These are phyloP conservation scores for Skeletonema potamos DNA, from an alignment of 108 stramenopile genomes.

Conservation along the genomic window DNA sequence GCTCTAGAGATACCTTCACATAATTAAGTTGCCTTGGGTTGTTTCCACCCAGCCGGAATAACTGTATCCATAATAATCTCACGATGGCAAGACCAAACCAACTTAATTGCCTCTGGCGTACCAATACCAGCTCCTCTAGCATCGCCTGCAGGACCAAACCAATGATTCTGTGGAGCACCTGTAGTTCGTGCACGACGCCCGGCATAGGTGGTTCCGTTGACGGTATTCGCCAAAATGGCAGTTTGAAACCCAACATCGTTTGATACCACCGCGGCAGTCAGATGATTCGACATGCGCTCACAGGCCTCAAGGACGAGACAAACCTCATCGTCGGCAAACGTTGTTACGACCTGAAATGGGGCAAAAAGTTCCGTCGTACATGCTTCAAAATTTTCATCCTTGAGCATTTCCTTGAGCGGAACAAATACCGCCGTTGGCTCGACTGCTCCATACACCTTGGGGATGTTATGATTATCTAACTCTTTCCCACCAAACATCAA, in stretches of 20 bases:
- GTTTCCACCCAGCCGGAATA: slow-evolving; percentile 69
- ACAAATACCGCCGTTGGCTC: slow-evolving; percentile 97
- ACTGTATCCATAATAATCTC: slow-evolving; percentile 93
- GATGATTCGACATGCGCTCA: slow-evolving; percentile 94
- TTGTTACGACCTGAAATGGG: slow-evolving; percentile 95
- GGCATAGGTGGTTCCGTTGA: slow-evolving; percentile 98
- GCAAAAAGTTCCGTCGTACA: slow-evolving; percentile 95
- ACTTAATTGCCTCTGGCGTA: slow-evolving; percentile 96
- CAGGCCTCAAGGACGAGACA: slow-evolving; percentile 81
- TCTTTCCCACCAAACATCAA: slow-evolving; percentile 93
- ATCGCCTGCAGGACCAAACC: slow-evolving; percentile 89
- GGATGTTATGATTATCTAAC: slow-evolving; percentile 84
- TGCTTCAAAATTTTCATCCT: slow-evolving; percentile 74
- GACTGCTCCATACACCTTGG: slow-evolving; percentile 91
- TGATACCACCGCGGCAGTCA: slow-evolving; percentile 97
- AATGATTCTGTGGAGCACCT: slow-evolving; percentile 99
- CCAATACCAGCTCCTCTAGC: slow-evolving; percentile 72
- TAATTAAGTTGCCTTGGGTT: slow-evolving; percentile 50
- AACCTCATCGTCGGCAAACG: slow-evolving; percentile 82
- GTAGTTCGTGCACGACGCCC: slow-evolving; percentile 97
- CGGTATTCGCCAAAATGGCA: slow-evolving; percentile 88
- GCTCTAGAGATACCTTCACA: no score
- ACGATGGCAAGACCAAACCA: slow-evolving; percentile 97
- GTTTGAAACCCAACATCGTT: slow-evolving; percentile 88
- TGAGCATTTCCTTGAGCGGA: slow-evolving; percentile 90